Conservation (phyloP, 495 filamentous ascomycete species). For the Penicillium cataractarum region DNA sequence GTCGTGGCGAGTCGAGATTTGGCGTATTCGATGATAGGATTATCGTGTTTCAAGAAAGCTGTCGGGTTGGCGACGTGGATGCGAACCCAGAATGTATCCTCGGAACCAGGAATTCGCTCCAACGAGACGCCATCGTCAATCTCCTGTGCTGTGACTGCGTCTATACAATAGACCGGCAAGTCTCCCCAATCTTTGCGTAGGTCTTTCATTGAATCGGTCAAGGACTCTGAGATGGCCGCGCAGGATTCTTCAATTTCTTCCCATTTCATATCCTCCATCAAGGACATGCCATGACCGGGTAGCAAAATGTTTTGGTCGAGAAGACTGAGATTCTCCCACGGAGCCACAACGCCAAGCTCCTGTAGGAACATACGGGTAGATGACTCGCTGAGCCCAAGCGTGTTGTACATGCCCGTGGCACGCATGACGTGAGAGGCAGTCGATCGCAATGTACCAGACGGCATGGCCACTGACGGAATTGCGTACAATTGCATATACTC, state of each 20-base stretch:
- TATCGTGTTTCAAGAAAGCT: conserved; percentile 67
- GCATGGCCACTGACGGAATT: conserved; percentile 52
- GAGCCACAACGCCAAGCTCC: conserved; percentile 79
- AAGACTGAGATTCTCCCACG: conserved; percentile 76
- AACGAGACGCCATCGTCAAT: conserved; percentile 91
- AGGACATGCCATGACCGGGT: conserved; percentile 52
- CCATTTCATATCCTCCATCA: conserved; percentile 37
- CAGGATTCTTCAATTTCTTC: conserved; percentile 32
- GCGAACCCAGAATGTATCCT: conserved; percentile 74
- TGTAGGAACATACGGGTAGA: conserved; percentile 75
- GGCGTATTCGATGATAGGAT: conserved; percentile 65
- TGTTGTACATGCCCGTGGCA: conserved; percentile 68
- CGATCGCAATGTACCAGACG: conserved; percentile 57
- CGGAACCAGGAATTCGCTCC: conserved; percentile 61
- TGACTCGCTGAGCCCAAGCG: conserved; percentile 53
- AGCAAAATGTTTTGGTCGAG: conserved; percentile 66
- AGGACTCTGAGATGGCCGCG: conserved; percentile 32
- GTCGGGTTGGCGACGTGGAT: conserved; percentile 93
- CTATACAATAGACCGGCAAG: conserved; percentile 81
- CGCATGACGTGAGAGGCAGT: conserved; percentile 74
- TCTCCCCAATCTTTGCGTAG: conserved; percentile 73
- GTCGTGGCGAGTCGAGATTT: conserved; percentile 62
- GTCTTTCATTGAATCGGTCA: conserved; percentile 52
- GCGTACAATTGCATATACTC: conserved; percentile 68
- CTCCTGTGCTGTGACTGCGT: conserved; percentile 69